These are phyloP conservation scores for Solanum phureja DNA, from an alignment of 257 asterid species.

Conservation along the genomic window DNA sequence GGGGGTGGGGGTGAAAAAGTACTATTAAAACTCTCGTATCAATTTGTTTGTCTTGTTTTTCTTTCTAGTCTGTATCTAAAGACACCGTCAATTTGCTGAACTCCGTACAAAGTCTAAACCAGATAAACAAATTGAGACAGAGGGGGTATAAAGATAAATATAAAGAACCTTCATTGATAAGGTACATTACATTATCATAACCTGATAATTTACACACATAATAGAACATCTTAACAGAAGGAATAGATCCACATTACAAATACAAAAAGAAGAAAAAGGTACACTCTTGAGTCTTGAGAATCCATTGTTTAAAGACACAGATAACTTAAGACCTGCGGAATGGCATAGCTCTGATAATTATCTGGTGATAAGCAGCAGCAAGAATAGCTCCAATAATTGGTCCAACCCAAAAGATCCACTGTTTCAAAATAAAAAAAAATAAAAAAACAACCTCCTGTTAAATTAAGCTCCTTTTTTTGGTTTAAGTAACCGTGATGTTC, in stretches of 20 bases:
- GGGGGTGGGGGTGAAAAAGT: too few species aligned
- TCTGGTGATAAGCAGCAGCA: slow-evolving; percentile 52
- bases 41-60: background rate
- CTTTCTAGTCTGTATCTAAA: background rate
- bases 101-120: background rate
- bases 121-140: background rate
- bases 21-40: too few species aligned
- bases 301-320: background rate
- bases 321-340: slow-evolving; percentile 27
- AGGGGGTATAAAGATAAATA: background rate
- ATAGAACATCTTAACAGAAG: background rate
- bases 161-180: slow-evolving; percentile 4
- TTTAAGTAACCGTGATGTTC: background rate
- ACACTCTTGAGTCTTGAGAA: background rate
- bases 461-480: background rate
- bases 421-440: background rate
- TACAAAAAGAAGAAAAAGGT: background rate
- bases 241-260: background rate
- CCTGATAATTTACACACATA: slow-evolving; percentile 30
- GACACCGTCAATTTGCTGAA: background rate
- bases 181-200: slow-evolving; percentile 1
- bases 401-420: slow-evolving; percentile 72
- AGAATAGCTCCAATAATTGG: slow-evolving; percentile 54
- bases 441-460: background rate
- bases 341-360: slow-evolving; percentile 58